These are phyloP conservation scores for Phalaenopsis equestris DNA, from an alignment of 106 monocot species.

Conservation along the genomic window DNA sequence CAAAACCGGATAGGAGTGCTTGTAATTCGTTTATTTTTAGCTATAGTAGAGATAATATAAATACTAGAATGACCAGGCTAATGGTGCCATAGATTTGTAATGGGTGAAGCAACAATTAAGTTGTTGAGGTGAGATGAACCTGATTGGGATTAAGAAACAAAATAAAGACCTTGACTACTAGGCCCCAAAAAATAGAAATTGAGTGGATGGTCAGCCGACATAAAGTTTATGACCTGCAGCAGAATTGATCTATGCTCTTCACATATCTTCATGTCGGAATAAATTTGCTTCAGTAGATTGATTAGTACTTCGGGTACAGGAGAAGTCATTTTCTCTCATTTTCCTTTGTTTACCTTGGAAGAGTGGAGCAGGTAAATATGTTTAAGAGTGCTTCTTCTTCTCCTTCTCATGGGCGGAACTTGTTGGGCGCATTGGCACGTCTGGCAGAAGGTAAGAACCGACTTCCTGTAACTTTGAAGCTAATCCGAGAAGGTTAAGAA, in stretches of 20 bases:
- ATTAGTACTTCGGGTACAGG: constrained; percentile 71
- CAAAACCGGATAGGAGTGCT: too few relatives aligned
- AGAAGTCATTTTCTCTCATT: constrained; percentile 51
- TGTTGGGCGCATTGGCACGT: neutral
- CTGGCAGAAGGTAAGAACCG: constrained; percentile 9
- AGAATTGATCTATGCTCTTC: constrained; percentile 77
- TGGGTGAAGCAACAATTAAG: too few relatives aligned
- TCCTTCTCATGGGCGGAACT: neutral
- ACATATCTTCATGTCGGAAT: constrained; percentile 50
- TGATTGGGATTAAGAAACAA: too few relatives aligned
- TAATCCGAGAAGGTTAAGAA: neutral
- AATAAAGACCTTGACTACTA: too few relatives aligned
- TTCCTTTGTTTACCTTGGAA: constrained; percentile 3
- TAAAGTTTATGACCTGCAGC: constrained; percentile 86
- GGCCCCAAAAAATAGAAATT: too few relatives aligned
- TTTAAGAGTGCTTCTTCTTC: neutral
- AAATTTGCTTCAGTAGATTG: constrained; percentile 71
- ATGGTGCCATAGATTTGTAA: too few relatives aligned
- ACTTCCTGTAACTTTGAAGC: constrained; percentile 23
- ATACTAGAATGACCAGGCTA: too few relatives aligned
- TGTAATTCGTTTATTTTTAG: too few relatives aligned
- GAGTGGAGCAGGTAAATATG: neutral
- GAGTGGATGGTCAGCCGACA: constrained; percentile 31
- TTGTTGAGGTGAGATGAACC: too few relatives aligned
- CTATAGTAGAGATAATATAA: too few relatives aligned